Conservation (phyloP, 2,329 filamentous ascomycete species). For the Aspergillus sp. region DNA sequence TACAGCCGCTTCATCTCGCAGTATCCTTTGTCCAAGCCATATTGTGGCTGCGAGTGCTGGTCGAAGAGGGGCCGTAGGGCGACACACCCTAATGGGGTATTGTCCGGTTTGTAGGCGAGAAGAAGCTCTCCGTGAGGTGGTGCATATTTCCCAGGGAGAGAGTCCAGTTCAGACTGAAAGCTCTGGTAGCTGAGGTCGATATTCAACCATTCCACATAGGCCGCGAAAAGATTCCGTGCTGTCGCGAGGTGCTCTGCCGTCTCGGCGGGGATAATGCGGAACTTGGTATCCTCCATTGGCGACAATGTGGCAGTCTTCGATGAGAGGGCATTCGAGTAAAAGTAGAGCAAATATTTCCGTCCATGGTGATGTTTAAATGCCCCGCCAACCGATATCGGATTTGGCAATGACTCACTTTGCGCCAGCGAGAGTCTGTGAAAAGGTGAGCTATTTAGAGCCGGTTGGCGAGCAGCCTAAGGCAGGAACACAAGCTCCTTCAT, state of each 20-base stretch:
- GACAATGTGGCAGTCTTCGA: neutral
- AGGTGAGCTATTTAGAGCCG: neutral
- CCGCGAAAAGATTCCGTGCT: conserved; percentile 49
- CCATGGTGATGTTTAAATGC: neutral
- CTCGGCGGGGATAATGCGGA: conserved; percentile 40
- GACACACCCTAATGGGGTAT: conserved; percentile 53
- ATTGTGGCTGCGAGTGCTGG: neutral
- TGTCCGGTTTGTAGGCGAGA: conserved; percentile 44
- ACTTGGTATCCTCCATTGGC: neutral
- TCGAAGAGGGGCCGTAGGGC: conserved; percentile 45
- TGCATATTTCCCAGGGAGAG: conserved; percentile 60
- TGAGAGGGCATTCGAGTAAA: neutral
- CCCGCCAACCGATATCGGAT: neutral
- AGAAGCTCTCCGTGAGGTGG: conserved; percentile 51
- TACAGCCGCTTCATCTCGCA: conserved; percentile 66
- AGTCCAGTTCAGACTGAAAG: conserved; percentile 57
- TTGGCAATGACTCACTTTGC: neutral
- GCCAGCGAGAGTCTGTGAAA: neutral
- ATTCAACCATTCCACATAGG: conserved; percentile 51
- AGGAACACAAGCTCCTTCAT: neutral
- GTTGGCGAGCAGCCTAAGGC: neutral
- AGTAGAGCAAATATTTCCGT: neutral
- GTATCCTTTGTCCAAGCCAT: conserved; percentile 28
- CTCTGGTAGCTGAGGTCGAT: conserved; percentile 63
- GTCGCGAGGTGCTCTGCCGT: conserved; percentile 48